Base-by-base conservation (phyloP, 2,329 filamentous ascomycete species). In the Fusarium miscanthi region DNA sequence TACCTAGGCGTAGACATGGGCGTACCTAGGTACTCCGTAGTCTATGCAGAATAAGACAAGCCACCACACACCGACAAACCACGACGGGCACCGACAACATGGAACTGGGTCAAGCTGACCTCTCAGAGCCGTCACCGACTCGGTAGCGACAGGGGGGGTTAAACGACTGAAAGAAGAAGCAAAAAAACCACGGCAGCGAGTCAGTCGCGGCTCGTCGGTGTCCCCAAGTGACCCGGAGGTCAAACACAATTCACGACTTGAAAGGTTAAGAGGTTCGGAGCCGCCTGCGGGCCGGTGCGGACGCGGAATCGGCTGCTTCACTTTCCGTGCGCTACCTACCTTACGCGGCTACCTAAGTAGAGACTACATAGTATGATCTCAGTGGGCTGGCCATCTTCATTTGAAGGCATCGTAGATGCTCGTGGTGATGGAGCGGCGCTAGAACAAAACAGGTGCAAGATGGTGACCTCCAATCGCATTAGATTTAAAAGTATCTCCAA, bases 21-120 rank as follows among this genome's bases (percentile, higher is more conserved):
- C 13, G 8, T 40, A 25, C 23, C 23, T 25, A 25, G n/a, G n/a
- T n/a, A n/a, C n/a, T n/a, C n/a, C n/a, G n/a, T n/a, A n/a, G n/a
- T n/a, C n/a, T n/a, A n/a, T n/a, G n/a, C n/a, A n/a, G n/a, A 37
- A 65, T 60, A 46, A 59, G n/a, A 51, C 52, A 60, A 76, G 63
- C 65, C 73, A 65, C 69, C 66, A 75, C 72, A 54, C 62, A 66
- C 64, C 53, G 64, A 66, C 64, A 66, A 61, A 62, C 60, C 66
- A 73, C 59, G 61, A 63, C 53, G 23, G 59, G 63, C 71, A 76
- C 79, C 78, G 76, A 77, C 64, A 76, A 80, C 78, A 75, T 76
- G 79, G 79, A 68, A 74, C 78, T 71, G 78, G 78, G 78, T 73
- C 75, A 58, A 61, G 63, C 52, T 69, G 72, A 59, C 71, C 76